Evolutionary conservation across 148 eudicot species (phyloP), one percentile per base, ranked within the genome.

Genomic region (Nyssa sinensis): DNA sequence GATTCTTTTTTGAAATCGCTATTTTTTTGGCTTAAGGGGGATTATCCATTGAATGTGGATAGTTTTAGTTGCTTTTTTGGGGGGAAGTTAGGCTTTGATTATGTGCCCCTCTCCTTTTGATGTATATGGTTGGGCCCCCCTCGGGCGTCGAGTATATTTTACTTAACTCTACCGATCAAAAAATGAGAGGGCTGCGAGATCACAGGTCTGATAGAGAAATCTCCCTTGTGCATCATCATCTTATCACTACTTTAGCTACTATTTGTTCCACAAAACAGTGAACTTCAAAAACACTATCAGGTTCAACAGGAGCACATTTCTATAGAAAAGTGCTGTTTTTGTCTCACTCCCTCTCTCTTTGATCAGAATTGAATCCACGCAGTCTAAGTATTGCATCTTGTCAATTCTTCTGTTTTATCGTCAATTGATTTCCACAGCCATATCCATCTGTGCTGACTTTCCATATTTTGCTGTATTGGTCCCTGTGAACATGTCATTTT

Each of bases 381-480:
- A 19, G 2, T 44, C 16, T 19, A 44, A 44, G 16, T 19, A 44
- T n/a, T n/a, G n/a, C n/a, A 19, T 53, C 62, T 35, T 75, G 72
- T 61, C 67, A 67, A 67, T 34, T 37, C 59, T 55, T 33, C 37
- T 5, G 72, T 34, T 59, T 2, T 37, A 31, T 67, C 24, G 49
- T 61, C 32, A 35, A 55, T 55, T 17, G 27, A 23, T 12, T 44
- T 75, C 25, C n/a, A n/a, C n/a, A n/a, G n/a, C n/a, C n/a, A n/a
- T n/a, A n/a, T n/a, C n/a, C n/a, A n/a, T n/a, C n/a, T n/a, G n/a
- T n/a, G n/a, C n/a, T n/a, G n/a, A n/a, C n/a, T n/a, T n/a, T n/a
- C n/a, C 30, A 39, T 67, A 27, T 41, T 59, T 33, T 0, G 41
- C 34, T 9, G n/a, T 59, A 19, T n/a, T 37, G 14, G 30, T 35